Evolutionary conservation across 192 early-diverging fungal genomes (phyloP), one percentile per base, ranked within the genome.

Genomic region (Coemansia sp.): DNA sequence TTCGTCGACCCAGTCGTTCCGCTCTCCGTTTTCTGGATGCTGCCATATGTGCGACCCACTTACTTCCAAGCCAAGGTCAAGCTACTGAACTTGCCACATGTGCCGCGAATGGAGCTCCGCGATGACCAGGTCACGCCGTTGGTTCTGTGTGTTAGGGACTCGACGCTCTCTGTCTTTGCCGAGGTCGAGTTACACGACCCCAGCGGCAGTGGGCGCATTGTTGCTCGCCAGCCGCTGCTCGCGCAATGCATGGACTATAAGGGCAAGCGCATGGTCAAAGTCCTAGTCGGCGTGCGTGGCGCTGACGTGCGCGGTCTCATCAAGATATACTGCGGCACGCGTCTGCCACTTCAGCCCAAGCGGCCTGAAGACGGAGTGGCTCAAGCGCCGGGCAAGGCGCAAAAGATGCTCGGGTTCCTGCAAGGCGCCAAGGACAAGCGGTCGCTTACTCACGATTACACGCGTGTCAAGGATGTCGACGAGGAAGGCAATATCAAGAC

Each of bases 191-290:
- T 84, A 34, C 78, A 77, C 37, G 83, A 84, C 14, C 66, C 74
- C 20, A 80, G 80, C 25, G 75, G 75, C 38, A 80, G 78, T 57
- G 75, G 75, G 11, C 74, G 78, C 36, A 80, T 81, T 16, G 70
- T 81, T 10, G 72, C 75, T 3, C 72, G 78, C 5, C 75, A 81
- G 62, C 78, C 83, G 33, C 68, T 80, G 56, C 66, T 84, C 2
- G 78, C 83, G 0, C 83, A 84, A 61, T 84, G 83, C 66, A 73
- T 84, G 68, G 74, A 81, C 73, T 77, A 84, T 45, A 65, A 70
- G 41, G 73, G 78, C 69, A 70, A 75, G 59, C 83, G 83, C 28
- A 76, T 84, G 75, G 78, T 77, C 57, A 84, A 84, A 61, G 67
- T 84, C 18, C 69, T 84, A 0, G 83, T 69, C 8, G 70, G 66